A percentile compares a stretch with the other conserved stretches of the same genome.
Evolutionary conservation across 2,329 filamentous ascomycete species (phyloP).

Genomic region (Colletotrichum eleusines): DNA sequence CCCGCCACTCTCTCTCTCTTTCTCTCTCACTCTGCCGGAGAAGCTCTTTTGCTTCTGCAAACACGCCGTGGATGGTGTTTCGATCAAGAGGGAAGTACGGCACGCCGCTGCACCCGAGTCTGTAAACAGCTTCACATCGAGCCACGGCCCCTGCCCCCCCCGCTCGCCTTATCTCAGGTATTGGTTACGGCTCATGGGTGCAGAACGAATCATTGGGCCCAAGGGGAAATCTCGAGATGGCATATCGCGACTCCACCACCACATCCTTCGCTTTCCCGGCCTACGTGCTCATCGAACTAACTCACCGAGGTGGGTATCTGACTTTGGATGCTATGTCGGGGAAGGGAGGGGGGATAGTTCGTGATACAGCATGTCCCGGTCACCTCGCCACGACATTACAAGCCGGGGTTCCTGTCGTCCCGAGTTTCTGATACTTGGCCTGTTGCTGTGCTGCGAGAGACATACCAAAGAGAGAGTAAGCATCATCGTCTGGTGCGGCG

Average conservation of each 20-base stretch:
- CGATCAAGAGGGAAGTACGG: neutral
- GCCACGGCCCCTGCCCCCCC: neutral
- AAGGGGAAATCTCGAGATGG: no score
- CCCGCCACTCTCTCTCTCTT: neutral
- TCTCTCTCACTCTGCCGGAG: neutral
- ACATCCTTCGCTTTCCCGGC: neutral
- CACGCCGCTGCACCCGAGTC: neutral
- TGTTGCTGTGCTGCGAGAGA: neutral
- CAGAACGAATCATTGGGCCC: neutral
- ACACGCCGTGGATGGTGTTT: neutral
- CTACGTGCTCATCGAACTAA: neutral
- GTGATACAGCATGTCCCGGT: neutral
- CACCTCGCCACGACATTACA: neutral
- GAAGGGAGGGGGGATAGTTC: neutral
- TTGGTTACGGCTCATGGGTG: neutral
- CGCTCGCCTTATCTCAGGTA: neutral
- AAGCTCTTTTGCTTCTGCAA: neutral
- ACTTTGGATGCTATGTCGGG: conserved; percentile 5
- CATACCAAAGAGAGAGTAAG: neutral
- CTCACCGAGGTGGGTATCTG: conserved; percentile 26
- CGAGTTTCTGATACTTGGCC: neutral
- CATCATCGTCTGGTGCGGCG: neutral
- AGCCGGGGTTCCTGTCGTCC: no score
- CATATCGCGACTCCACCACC: neutral
- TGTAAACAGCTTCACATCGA: conserved; percentile 8